phyloP scores from a whole-genome alignment of 495 filamentous ascomycete genomes.

The Penicillium robsamsonii region DNA sequence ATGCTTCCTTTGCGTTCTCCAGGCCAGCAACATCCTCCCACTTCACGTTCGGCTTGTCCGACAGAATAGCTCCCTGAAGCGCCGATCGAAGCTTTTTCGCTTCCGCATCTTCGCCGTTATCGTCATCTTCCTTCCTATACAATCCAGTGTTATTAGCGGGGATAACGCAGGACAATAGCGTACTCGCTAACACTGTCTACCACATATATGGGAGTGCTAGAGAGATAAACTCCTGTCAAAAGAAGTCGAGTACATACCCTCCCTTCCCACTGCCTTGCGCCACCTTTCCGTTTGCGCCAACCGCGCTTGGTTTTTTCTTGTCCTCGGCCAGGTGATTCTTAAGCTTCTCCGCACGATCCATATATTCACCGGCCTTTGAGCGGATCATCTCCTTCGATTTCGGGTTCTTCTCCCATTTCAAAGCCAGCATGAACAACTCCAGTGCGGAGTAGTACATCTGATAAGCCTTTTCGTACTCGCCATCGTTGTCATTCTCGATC shows the following conservation, averaged over 20 bases:
- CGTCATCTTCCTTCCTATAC: conserved; percentile 56
- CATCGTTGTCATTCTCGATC: conserved; percentile 93
- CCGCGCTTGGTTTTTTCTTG: conserved; percentile 73
- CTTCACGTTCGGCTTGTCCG: conserved; percentile 89
- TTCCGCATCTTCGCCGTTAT: conserved; percentile 77
- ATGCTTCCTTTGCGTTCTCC: conserved; percentile 89
- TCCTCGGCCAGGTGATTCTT: conserved; percentile 83
- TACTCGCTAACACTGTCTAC: not conserved
- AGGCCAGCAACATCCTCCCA: conserved; percentile 99
- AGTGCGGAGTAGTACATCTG: conserved; percentile 90
- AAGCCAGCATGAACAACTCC: conserved; percentile 91
- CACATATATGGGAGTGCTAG: not conserved
- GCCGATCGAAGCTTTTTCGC: conserved; percentile 91
- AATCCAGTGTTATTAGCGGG: conserved; percentile 13
- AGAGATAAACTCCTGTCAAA: not conserved
- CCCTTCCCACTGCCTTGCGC: conserved; percentile 66
- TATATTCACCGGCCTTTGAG: conserved; percentile 89
- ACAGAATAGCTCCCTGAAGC: conserved; percentile 85
- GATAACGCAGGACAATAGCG: not conserved
- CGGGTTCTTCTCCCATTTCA: conserved; percentile 98
- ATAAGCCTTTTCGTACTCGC: conserved; percentile 95
- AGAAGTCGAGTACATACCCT: conserved; percentile 47
- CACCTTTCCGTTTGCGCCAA: conserved; percentile 80
- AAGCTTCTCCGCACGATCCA: conserved; percentile 96
- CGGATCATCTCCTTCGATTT: conserved; percentile 96